A percentile compares a stretch with the other conserved stretches of the same genome.
Evolutionary conservation across 2,329 filamentous ascomycete species (phyloP).

Genomic region (Colletotrichum sojae): DNA sequence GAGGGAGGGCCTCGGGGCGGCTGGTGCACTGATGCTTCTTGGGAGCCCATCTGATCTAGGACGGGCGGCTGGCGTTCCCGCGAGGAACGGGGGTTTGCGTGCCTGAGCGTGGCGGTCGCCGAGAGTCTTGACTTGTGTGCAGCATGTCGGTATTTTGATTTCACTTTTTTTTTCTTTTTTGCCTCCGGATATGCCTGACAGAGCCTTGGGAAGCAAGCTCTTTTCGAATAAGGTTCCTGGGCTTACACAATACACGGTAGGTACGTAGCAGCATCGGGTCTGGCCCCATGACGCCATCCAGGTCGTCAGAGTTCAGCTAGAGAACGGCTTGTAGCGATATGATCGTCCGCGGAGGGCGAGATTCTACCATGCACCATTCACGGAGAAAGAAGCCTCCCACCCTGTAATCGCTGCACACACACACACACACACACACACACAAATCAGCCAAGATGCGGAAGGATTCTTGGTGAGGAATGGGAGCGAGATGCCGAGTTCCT

Average conservation of each 20-base stretch:
- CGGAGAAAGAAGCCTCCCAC: too few species aligned
- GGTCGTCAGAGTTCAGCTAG: constrained; percentile 16
- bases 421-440: too few species aligned
- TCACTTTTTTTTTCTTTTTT: not conserved
- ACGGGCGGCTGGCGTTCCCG: not conserved
- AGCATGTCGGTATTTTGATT: constrained; percentile 3
- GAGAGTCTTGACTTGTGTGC: not conserved
- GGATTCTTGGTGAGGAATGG: not conserved
- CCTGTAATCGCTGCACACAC: too few species aligned
- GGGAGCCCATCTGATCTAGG: not conserved
- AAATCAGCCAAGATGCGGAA: not conserved
- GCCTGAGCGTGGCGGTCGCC: constrained; percentile 17
- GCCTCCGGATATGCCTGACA: not conserved
- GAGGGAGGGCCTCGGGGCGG: not conserved
- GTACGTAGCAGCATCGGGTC: not conserved
- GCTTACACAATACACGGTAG: too few species aligned
- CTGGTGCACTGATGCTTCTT: not conserved
- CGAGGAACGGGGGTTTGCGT: constrained; percentile 15
- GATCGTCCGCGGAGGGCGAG: not conserved
- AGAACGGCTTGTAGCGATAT: not conserved
- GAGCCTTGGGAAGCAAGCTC: not conserved
- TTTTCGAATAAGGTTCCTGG: not conserved
- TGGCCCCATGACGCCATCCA: constrained; percentile 8
- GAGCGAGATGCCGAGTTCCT: constrained; percentile 5
- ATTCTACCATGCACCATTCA: not conserved